Evolutionary conservation across 2,329 filamentous ascomycete species (phyloP), one percentile per base, ranked within the genome.

Genomic region (Fusarium oligoseptatum): DNA sequence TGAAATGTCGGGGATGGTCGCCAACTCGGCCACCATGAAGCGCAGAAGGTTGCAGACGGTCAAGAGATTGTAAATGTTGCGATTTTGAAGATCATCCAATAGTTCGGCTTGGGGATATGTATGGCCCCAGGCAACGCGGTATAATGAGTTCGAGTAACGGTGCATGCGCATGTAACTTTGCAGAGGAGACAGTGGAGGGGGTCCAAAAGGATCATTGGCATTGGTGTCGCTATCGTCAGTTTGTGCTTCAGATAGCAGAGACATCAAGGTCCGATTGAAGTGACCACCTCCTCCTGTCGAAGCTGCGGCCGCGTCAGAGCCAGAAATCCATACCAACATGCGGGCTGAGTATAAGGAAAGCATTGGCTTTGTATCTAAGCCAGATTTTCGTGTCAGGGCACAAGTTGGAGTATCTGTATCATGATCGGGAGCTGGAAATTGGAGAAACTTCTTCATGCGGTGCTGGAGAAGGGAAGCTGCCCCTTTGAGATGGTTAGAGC

Each of bases 81-180:
- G 76, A 55, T 83, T 83, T 63, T 83, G 80, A 6, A 82, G 69
- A 22, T 83, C 82, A 41, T 83, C 82, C 2, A 82, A 57, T 10
- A 83, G 64, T 72, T 83, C 80, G 6, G 70, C 66, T 60, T 82
- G 80, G 4, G 81, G 81, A 48, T 83, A 83, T 8, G 72, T 45
- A 3, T 79, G 73, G 6, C 79, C 81, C 81, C 81, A 83, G 57
- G 80, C 76, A 24, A 70, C 73, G 7, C 81, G 77, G 67, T 81
- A 83, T 6, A 82, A 58, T 4, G 80, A 76, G 34, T 80, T 78
- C 6, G 81, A 82, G 65, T 79, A 82, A 12, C 75, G 77, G 48
- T 82, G 79, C 15, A 83, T 69, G 43, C 43, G 20, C 43, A 45
- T 45, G 43, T 45, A 45, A 22, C 20, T 45, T 8, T 68, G 66